Base-by-base conservation (phyloP, 768 basidiomycete species). In the Crepidotus variabilis region DNA sequence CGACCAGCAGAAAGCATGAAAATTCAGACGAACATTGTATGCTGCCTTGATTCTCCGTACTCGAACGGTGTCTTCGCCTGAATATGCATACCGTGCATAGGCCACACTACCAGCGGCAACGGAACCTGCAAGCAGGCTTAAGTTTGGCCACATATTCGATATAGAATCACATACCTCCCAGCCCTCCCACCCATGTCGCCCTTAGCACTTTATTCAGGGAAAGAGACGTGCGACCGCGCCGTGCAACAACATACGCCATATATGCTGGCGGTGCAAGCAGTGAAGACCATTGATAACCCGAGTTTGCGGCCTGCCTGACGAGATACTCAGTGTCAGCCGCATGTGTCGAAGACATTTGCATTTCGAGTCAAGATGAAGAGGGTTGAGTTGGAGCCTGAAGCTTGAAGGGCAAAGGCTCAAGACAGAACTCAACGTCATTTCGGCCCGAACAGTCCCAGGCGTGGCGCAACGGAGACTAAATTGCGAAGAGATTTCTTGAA, bases 151-250 rank as follows among this genome's bases (percentile, higher is more conserved):
- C n/a, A 6, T 16, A 24, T 48, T 6, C 18, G 22, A 20, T 54
- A 50, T 56, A 56, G 50, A 22, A 28, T 51, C 6, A 65, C 73
- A 36, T 64, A 84, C 90, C 90, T 50, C 71, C 72, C 16, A 79
- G 67, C 28, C 90, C 87, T 16, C 86, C 85, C 4, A 85, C 63
- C 90, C 88, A 91, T 14, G 87, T 87, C 32, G 88, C 84, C 11
- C 88, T 83, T 34, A 92, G 75, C 14, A 85, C 62, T 23, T 79
- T 79, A 63, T 88, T 91, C 39, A 85, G 62, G 6, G 78, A 79
- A 54, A 90, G 71, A 24, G 81, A 75, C 13, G 73, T 69, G 32
- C 80, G 74, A 7, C 87, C 84, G 56, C 78, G 82, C 60, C 82
- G 78, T 33, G 75, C 73, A 33, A 88, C 60, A 10, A 81, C 67